Conservation (phyloP, 441 rosid genomes). For the Jatropha podagrica region DNA sequence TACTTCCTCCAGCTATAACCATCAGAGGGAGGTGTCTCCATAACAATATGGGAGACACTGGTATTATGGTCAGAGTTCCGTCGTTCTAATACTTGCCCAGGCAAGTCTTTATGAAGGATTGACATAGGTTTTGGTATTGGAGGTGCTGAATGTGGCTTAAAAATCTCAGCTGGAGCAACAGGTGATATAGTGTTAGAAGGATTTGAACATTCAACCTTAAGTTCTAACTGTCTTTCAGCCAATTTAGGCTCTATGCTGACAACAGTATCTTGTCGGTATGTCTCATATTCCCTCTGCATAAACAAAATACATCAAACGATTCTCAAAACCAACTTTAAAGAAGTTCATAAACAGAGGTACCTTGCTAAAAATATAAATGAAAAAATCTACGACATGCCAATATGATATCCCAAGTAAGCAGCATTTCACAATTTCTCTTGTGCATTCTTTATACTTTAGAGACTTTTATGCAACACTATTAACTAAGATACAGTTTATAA, state of each 20-base stretch:
- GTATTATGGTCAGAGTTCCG: not conserved
- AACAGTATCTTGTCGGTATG: not conserved
- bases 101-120: not conserved
- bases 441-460: not conserved
- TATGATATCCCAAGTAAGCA: constrained; percentile 7
- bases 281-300: constrained; percentile 15
- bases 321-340: not conserved
- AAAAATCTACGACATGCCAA: not conserved
- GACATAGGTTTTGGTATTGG: not conserved
- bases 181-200: not conserved
- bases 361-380: not conserved
- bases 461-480: not conserved
- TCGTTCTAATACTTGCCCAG: constrained; percentile 1
- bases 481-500: not conserved
- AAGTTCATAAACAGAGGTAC: not conserved
- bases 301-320: not conserved
- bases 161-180: constrained; percentile 6
- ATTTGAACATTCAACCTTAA: constrained; percentile 1
- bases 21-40: constrained; percentile 14
- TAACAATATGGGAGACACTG: not conserved
- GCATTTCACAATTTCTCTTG: not conserved
- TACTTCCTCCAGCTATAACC: constrained; percentile 36
- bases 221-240: not conserved
- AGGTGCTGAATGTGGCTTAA: constrained; percentile 8
- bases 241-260: constrained; percentile 16